Evolutionary conservation across 2,329 filamentous ascomycete species (phyloP), one percentile per base, ranked within the genome.

Genomic region (Zymoseptoria passerinii): DNA sequence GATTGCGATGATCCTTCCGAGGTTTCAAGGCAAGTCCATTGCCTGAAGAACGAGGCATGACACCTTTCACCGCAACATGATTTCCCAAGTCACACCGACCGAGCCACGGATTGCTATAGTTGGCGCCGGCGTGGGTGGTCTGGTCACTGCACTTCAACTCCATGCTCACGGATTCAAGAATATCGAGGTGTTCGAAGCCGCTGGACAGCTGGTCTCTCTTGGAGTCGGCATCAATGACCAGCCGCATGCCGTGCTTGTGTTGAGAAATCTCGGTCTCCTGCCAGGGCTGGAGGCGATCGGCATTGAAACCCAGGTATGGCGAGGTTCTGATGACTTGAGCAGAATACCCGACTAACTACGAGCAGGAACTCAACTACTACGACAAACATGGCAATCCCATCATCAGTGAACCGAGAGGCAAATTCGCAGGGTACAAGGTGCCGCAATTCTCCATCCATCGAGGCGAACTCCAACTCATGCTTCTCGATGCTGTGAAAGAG

Each of bases 91-190:
- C 52, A 56, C 53, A 53, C 27, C 53, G 20, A 27, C n/a, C 10
- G 53, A 62, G 54, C 56, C 61, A 51, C 52, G 50, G 7, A 72
- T 80, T 48, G 74, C 75, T 50, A 80, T 80, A 55, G 76, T 80
- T 48, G 78, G 78, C 18, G 75, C 76, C 3, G 78, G 78, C 27
- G 73, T 80, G 19, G 73, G 76, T 13, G 82, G 83, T 48, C 77
- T 85, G 6, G 74, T 77, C 0, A 74, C 86, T 0, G 81, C 81
- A 0, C 74, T 86, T 0, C 75, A 79, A 1, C 73, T 86, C 0
- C 76, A 83, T 58, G 72, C 77, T 28, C 74, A 80, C 57, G 72
- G 72, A 48, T 83, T 86, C 50, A 74, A 66, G n/a, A 69, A 77
- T 63, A 73, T 78, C 53, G 65, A 74, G 49, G 69, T 78, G 23